phyloP scores from a whole-genome alignment of 306 rosid genomes.

The Lagenaria siceraria region DNA sequence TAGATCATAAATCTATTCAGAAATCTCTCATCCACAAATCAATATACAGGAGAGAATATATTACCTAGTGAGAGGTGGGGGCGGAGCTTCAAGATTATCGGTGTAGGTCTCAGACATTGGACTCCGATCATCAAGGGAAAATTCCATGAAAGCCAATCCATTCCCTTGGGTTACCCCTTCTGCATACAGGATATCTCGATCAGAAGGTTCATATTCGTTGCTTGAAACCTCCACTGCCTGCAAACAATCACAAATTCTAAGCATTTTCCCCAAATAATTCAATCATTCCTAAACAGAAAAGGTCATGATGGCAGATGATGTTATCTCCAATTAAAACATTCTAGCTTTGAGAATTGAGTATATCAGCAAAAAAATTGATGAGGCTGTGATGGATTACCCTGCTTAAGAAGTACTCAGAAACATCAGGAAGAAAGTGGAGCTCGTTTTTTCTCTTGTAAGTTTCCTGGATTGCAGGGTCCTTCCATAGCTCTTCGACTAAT shows the following conservation, averaged over 20 bases:
- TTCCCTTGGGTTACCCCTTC: slow-evolving; percentile 98
- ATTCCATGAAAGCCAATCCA: slow-evolving; percentile 94
- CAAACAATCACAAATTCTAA: slow-evolving; percentile 9
- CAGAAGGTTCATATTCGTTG: slow-evolving; percentile 94
- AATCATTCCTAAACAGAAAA: not conserved
- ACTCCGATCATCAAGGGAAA: slow-evolving; percentile 78
- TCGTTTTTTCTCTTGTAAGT: slow-evolving; percentile 80
- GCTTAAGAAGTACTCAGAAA: slow-evolving; percentile 84
- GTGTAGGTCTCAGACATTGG: slow-evolving; percentile 72
- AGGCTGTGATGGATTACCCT: slow-evolving; percentile 36
- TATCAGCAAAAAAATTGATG: not conserved
- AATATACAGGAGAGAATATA: slow-evolving; percentile 1
- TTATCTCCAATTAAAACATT: not conserved
- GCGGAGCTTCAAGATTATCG: slow-evolving; percentile 71
- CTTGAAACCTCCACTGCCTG: slow-evolving; percentile 97
- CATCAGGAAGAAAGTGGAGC: slow-evolving; percentile 92
- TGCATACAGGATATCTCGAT: slow-evolving; percentile 80
- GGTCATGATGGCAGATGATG: not conserved
- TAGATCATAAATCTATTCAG: not conserved
- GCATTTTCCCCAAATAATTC: not conserved
- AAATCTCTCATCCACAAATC: not conserved
- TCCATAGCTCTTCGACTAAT: slow-evolving; percentile 96
- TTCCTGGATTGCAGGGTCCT: slow-evolving; percentile 89
- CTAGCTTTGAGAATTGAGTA: not conserved
- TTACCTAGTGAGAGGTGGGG: slow-evolving; percentile 69